These are phyloP conservation scores for Cyberlindnera veronae DNA, from an alignment of 805 yeast genomes.

Conservation along the genomic window DNA sequence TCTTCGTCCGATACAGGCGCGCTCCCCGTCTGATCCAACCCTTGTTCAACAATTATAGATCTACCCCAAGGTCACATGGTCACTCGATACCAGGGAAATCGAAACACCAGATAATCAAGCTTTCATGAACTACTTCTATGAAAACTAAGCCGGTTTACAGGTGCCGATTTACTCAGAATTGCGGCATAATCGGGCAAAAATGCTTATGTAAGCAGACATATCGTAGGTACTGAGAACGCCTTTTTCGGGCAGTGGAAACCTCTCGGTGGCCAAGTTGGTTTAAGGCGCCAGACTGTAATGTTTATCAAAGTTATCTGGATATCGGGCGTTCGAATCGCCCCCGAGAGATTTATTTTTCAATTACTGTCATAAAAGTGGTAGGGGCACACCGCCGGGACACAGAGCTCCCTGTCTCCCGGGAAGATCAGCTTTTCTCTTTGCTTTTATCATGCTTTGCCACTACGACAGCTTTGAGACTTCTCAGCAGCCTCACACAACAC, in stretches of 20 bases:
- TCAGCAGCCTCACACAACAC: background rate
- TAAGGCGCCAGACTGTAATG: constrained; percentile 44
- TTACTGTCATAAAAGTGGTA: background rate
- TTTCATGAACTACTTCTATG: too few relatives aligned
- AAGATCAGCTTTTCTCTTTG: too few relatives aligned
- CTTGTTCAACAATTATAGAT: too few relatives aligned
- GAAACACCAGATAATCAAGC: too few relatives aligned
- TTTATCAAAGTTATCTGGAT: constrained; percentile 39
- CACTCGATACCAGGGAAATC: too few relatives aligned
- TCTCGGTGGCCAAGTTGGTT: constrained; percentile 45
- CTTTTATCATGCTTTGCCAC: background rate
- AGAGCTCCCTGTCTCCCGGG: background rate
- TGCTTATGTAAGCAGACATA: background rate
- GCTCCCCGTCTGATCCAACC: too few relatives aligned
- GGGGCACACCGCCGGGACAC: constrained; percentile 4
- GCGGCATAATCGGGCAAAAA: too few relatives aligned
- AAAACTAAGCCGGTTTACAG: too few relatives aligned
- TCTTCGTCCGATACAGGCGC: too few relatives aligned
- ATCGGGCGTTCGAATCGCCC: constrained; percentile 52
- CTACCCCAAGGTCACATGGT: too few relatives aligned
- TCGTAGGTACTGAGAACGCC: background rate
- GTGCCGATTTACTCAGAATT: too few relatives aligned
- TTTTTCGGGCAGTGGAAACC: constrained; percentile 9
- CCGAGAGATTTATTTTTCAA: constrained; percentile 36
- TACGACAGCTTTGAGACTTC: background rate